Conservation (phyloP, 148 eudicot species). For the Fagopyrum esculentum region DNA sequence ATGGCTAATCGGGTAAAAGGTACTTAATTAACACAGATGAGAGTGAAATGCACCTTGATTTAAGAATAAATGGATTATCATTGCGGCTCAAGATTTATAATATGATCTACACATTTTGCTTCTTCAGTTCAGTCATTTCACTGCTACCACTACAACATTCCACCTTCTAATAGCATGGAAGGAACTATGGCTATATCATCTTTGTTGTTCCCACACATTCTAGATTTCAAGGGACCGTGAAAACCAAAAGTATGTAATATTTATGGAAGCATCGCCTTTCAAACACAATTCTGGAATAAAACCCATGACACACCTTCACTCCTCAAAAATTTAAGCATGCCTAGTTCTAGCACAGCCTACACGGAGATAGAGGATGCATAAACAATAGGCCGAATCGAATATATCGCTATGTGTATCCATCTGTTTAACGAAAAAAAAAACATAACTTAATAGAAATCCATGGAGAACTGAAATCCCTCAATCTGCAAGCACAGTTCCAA, state of each 20-base stretch:
- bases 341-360: not conserved
- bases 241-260: not conserved
- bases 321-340: not conserved
- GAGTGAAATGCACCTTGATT: not conserved
- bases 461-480: not conserved
- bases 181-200: not conserved
- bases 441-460: not conserved
- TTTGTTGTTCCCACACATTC: not conserved
- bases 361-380: not conserved
- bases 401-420: too few species aligned
- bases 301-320: not conserved
- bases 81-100: not conserved
- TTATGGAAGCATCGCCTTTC: not conserved
- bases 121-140: not conserved
- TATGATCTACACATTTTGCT: not conserved
- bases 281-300: not conserved
- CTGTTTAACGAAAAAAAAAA: not conserved
- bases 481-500: not conserved
- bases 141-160: not conserved
- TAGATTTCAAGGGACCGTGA: not conserved
- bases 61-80: not conserved
- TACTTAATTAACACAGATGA: not conserved
- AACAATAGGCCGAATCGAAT: not conserved
- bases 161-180: not conserved
- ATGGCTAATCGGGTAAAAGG: not conserved